Evolutionary conservation across 441 rosid genomes (phyloP).

Genomic region (Populus hybrid): DNA sequence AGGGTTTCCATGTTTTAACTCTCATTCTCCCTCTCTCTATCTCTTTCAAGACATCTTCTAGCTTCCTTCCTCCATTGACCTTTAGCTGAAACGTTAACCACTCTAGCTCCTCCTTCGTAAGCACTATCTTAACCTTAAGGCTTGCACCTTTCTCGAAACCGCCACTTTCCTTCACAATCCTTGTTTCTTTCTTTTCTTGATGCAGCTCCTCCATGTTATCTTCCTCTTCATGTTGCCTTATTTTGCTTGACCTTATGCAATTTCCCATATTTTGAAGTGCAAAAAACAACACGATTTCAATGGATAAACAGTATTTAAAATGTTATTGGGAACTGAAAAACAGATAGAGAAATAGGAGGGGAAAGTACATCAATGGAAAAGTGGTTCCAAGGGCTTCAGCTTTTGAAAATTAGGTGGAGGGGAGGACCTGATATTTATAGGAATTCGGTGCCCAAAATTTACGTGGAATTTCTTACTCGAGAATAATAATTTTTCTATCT

Average conservation of each 20-base stretch:
- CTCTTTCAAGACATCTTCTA: constrained; percentile 49
- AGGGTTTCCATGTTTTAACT: constrained; percentile 58
- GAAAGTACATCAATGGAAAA: neutral
- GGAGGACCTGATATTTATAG: constrained; percentile 20
- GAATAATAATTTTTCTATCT: constrained; percentile 11
- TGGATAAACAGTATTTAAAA: neutral
- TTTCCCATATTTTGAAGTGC: constrained; percentile 54
- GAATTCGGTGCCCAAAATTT: neutral
- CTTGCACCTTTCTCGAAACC: constrained; percentile 25
- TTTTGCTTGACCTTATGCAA: constrained; percentile 39
- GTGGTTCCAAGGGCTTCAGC: neutral
- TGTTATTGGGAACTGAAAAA: neutral
- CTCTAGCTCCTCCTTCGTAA: constrained; percentile 69
- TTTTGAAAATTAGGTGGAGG: constrained; percentile 21
- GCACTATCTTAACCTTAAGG: constrained; percentile 69
- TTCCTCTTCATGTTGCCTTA: constrained; percentile 24
- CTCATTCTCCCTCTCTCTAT: constrained; percentile 46
- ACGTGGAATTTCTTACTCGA: neutral
- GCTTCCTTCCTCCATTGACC: constrained; percentile 29
- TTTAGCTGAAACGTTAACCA: constrained; percentile 55
- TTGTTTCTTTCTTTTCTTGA: constrained; percentile 14
- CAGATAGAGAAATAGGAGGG: neutral
- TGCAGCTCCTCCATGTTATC: constrained; percentile 14
- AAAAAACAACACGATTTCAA: neutral
- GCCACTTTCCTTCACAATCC: constrained; percentile 18